Conservation (phyloP, 352 stramenopile genomes). For the Phytopythium ostracodes region DNA sequence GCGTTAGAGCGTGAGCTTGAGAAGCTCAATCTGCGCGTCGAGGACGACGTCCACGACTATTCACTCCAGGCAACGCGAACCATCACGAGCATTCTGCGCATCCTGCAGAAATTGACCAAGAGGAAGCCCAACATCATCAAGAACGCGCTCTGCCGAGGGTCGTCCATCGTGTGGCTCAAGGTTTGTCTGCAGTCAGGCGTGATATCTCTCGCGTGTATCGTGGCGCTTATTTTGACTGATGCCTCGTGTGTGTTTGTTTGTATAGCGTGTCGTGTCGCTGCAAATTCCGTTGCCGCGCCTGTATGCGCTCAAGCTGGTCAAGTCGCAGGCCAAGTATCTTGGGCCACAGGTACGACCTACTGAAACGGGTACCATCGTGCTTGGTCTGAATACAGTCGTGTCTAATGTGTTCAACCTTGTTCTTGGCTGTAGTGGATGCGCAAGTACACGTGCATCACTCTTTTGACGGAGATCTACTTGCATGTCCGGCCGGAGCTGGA, state of each 20-base stretch:
- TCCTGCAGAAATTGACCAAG: slow-evolving; percentile 83
- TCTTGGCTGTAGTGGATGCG: slow-evolving; percentile 57
- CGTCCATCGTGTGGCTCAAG: slow-evolving; percentile 82
- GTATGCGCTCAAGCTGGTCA: slow-evolving; percentile 82
- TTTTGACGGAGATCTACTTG: slow-evolving; percentile 78
- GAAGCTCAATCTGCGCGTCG: slow-evolving; percentile 50
- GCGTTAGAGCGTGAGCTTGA: slow-evolving; percentile 57
- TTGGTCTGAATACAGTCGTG: slow-evolving; percentile 7
- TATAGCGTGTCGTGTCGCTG: slow-evolving; percentile 64
- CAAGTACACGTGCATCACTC: slow-evolving; percentile 78
- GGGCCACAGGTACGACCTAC: slow-evolving; percentile 47
- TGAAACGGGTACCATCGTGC: too few relatives aligned
- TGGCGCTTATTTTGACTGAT: not conserved
- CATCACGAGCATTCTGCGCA: slow-evolving; percentile 73
- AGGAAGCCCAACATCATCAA: slow-evolving; percentile 85
- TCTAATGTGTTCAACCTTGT: not conserved
- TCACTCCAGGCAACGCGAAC: slow-evolving; percentile 58
- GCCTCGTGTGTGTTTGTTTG: not conserved
- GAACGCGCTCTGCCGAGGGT: slow-evolving; percentile 63
- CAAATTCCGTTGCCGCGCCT: slow-evolving; percentile 56
- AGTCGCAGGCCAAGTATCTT: slow-evolving; percentile 82
- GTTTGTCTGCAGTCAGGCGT: slow-evolving; percentile 18
- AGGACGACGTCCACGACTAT: slow-evolving; percentile 72
- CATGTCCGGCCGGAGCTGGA: slow-evolving; percentile 73
- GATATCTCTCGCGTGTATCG: not conserved